Conservation (phyloP, 2,329 filamentous ascomycete species). For the Zasmidium citrigriseum region DNA sequence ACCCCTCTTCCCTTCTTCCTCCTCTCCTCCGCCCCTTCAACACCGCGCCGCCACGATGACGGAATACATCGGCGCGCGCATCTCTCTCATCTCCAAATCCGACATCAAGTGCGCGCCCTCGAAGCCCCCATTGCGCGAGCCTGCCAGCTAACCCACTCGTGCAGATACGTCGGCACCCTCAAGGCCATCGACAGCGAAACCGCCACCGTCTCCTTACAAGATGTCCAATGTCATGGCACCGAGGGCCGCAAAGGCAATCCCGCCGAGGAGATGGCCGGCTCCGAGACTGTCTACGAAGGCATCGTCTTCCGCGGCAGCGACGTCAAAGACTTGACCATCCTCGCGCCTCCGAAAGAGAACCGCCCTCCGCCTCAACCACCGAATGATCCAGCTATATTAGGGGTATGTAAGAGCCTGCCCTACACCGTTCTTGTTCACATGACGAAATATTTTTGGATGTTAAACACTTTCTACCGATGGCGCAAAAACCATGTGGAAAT, state of each 20-base stretch:
- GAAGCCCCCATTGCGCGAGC: conserved; percentile 1
- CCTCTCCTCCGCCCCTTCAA: conserved; percentile 7
- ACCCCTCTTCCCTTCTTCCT: background rate
- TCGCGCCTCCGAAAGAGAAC: conserved; percentile 68
- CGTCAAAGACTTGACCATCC: conserved; percentile 95
- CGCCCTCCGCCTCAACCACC: conserved; percentile 78
- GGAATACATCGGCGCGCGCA: conserved; percentile 75
- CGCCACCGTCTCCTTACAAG: conserved; percentile 94
- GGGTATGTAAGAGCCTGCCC: conserved; percentile 67
- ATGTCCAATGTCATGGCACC: conserved; percentile 91
- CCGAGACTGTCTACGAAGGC: conserved; percentile 92
- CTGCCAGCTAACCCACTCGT: conserved; percentile 8
- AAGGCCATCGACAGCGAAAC: conserved; percentile 98
- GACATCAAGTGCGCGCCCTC: conserved; percentile 74
- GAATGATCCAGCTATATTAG: conserved; percentile 93
- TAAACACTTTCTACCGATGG: conserved; percentile 87
- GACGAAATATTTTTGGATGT: conserved; percentile 98
- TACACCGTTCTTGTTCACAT: conserved; percentile 49
- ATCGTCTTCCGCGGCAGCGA: conserved; percentile 98
- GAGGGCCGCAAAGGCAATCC: conserved; percentile 81
- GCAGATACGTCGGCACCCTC: conserved; percentile 89
- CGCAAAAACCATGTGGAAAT: conserved; percentile 94
- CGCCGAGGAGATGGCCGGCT: conserved; percentile 79
- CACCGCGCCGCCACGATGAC: conserved; percentile 48
- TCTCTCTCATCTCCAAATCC: conserved; percentile 95